These are phyloP conservation scores for Glomus cerebriforme DNA, from an alignment of 192 early-diverging fungal species.

Conservation along the genomic window DNA sequence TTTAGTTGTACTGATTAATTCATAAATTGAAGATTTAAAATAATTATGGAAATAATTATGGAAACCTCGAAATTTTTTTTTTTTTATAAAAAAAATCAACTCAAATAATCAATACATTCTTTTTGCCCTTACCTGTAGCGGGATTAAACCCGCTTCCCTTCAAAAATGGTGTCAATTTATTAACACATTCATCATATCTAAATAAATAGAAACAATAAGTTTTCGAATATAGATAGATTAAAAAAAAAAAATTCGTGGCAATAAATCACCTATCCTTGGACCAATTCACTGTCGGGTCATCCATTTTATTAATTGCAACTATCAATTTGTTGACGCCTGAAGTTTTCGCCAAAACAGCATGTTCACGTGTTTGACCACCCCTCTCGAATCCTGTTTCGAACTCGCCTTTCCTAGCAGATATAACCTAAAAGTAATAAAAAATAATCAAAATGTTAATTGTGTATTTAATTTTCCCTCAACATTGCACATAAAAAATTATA, in stretches of 20 bases:
- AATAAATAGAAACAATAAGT: constrained; percentile 3
- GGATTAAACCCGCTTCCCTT: constrained; percentile 87
- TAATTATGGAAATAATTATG: no score
- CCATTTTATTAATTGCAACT: constrained; percentile 99
- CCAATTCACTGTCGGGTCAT: constrained; percentile 96
- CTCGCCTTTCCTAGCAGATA: constrained; percentile 98
- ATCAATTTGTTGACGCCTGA: constrained; percentile 93
- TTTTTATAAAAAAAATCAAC: no score
- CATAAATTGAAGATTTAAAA: no score
- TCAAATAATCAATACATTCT: no score
- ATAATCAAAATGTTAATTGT: background rate
- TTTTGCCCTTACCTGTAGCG: constrained; percentile 60
- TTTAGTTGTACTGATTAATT: no score
- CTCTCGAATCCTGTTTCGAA: constrained; percentile 99
- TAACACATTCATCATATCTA: constrained; percentile 87
- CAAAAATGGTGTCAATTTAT: constrained; percentile 89
- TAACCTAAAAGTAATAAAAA: no score
- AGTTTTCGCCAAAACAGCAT: constrained; percentile 95
- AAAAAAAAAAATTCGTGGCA: background rate
- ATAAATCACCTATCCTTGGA: constrained; percentile 66
- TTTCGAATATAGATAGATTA: background rate
- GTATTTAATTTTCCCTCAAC: background rate
- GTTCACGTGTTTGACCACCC: constrained; percentile 98
- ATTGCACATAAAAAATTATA: background rate
- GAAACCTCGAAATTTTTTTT: no score